These are phyloP conservation scores for Ogataea corticis DNA, from an alignment of 805 yeast species.

Conservation along the genomic window DNA sequence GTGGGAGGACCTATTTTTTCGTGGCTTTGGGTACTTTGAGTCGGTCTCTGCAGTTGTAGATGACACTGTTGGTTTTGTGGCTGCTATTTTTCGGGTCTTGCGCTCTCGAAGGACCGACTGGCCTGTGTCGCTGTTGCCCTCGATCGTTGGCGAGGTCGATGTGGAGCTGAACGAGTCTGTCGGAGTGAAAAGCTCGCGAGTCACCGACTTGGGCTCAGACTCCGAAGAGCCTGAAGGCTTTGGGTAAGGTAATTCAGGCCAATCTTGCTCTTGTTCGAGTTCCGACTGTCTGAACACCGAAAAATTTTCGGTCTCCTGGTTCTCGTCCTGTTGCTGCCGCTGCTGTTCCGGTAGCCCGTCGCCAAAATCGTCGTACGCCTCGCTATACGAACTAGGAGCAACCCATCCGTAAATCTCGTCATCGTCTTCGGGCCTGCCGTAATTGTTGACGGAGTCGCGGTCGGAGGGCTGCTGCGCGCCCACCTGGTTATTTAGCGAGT, in stretches of 20 bases:
- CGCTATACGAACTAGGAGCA: slow-evolving; percentile 2
- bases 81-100: neutral
- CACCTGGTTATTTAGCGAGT: slow-evolving; percentile 21
- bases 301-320: neutral
- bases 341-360: neutral
- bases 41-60: neutral
- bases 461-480: neutral
- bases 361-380: slow-evolving; percentile 1
- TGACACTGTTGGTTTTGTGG: neutral
- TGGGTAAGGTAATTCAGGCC: neutral
- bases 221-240: neutral
- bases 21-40: slow-evolving; percentile 41
- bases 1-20: slow-evolving; percentile 61
- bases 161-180: slow-evolving; percentile 17
- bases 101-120: slow-evolving; percentile 9
- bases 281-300: neutral
- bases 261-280: neutral
- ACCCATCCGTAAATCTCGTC: slow-evolving; percentile 13
- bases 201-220: neutral
- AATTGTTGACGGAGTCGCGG: neutral
- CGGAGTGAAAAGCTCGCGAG: slow-evolving; percentile 15
- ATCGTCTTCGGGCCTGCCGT: neutral
- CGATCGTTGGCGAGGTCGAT: slow-evolving; percentile 14
- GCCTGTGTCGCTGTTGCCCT: neutral
- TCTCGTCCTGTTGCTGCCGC: neutral